Conservation (phyloP, 2,329 filamentous ascomycete genomes). For the Aureobasidium leucospermi region DNA sequence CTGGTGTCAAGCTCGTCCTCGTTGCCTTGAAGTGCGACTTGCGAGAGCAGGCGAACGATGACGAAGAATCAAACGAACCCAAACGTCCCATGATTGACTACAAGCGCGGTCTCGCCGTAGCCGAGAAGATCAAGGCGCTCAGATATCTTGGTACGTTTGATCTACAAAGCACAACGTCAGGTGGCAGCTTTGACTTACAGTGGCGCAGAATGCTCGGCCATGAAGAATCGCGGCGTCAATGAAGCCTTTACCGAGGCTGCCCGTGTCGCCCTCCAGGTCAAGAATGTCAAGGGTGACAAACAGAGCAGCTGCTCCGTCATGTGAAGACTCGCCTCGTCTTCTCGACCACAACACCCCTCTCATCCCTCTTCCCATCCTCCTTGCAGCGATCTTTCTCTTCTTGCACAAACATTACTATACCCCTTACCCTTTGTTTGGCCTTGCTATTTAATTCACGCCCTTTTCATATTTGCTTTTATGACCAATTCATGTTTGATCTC, state of each 20-base stretch:
- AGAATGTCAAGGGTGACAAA: conserved; percentile 43
- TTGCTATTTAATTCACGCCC: conserved; percentile 6
- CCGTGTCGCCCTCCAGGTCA: conserved; percentile 69
- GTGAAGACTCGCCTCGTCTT: conserved; percentile 21
- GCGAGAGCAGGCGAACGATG: conserved; percentile 65
- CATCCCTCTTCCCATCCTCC: not conserved
- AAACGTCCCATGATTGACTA: conserved; percentile 72
- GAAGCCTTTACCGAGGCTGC: conserved; percentile 98
- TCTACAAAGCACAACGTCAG: not conserved
- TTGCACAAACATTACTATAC: conserved; percentile 12
- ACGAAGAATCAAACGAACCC: conserved; percentile 47
- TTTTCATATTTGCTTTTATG: conserved; percentile 1
- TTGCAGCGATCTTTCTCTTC: conserved; percentile 1
- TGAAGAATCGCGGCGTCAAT: conserved; percentile 96
- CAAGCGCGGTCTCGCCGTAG: conserved; percentile 83
- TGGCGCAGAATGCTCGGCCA: conserved; percentile 80
- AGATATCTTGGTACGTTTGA: conserved; percentile 70
- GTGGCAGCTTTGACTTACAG: not conserved
- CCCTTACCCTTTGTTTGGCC: conserved; percentile 2
- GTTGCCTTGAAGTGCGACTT: conserved; percentile 96
- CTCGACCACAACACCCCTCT: not conserved
- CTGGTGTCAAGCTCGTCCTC: conserved; percentile 86
- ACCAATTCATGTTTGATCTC: not conserved
- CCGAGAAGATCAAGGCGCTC: conserved; percentile 82
- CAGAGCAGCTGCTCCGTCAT: conserved; percentile 36